Conservation (phyloP, 73 alveolate species). For the Tetrahymena borealis region DNA sequence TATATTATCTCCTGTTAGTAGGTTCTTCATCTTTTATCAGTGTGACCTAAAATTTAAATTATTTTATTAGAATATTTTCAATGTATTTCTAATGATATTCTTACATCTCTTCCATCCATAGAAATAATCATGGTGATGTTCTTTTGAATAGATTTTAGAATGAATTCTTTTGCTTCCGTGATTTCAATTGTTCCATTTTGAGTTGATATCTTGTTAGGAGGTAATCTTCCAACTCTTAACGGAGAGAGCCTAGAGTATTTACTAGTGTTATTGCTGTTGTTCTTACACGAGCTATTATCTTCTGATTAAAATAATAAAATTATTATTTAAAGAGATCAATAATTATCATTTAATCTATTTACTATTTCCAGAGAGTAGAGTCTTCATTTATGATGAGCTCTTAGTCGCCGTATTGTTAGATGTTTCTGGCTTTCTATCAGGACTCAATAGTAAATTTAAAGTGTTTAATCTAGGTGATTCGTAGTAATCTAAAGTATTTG, state of each 20-base stretch:
- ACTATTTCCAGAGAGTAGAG: background rate
- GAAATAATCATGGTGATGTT: background rate
- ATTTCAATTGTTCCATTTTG: background rate
- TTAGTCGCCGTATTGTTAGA: background rate
- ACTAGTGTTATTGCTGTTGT: background rate
- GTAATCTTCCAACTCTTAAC: background rate
- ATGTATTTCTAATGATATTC: too few species aligned
- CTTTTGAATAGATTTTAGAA: background rate
- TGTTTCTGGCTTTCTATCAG: background rate
- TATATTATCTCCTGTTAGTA: background rate
- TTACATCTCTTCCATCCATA: background rate
- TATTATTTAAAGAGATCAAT: background rate
- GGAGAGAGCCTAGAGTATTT: background rate
- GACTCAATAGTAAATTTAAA: background rate
- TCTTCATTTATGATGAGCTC: background rate
- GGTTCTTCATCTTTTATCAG: background rate
- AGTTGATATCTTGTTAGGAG: background rate
- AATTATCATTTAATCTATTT: background rate
- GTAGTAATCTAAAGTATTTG: background rate
- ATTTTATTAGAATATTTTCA: too few species aligned
- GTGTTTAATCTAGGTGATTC: background rate
- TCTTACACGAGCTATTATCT: background rate
- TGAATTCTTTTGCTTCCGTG: background rate
- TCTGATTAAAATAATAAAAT: background rate
- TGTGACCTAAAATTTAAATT: background rate